phyloP scores from a whole-genome alignment of 306 rosid genomes.

The Urtica urens region DNA sequence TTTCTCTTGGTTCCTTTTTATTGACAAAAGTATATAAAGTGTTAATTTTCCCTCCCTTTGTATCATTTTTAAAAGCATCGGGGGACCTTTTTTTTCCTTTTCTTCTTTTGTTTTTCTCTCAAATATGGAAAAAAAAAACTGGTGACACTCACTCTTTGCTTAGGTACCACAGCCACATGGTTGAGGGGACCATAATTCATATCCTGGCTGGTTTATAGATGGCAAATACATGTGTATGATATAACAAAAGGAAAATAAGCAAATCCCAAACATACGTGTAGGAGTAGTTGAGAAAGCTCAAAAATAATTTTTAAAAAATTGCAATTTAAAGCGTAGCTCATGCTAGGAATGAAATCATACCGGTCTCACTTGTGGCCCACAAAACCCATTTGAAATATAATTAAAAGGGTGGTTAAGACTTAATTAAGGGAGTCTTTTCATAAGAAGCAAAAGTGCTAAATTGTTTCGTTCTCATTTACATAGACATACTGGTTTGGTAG shows the following conservation, averaged over 20 bases:
- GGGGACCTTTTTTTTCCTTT: not conserved
- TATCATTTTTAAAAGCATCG: not conserved
- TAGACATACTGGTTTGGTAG: not conserved
- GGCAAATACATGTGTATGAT: slow-evolving; percentile 6
- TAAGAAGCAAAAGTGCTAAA: not conserved
- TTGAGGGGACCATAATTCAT: slow-evolving; percentile 19
- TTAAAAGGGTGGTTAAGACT: not conserved
- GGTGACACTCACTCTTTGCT: not conserved
- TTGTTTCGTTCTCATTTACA: slow-evolving; percentile 7
- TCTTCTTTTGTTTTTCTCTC: slow-evolving; percentile 3
- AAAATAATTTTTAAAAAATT: no score
- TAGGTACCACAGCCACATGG: slow-evolving; percentile 16
- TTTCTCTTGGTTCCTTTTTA: not conserved
- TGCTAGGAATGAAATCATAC: slow-evolving; percentile 15
- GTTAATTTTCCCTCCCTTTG: slow-evolving; percentile 1
- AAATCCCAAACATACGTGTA: not conserved
- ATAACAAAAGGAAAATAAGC: not conserved
- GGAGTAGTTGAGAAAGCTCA: slow-evolving; percentile 15
- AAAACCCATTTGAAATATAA: not conserved
- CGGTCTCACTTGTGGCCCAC: slow-evolving; percentile 6
- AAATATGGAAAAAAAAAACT: not conserved
- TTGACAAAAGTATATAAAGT: not conserved
- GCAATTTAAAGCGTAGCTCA: not conserved
- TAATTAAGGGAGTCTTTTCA: no score
- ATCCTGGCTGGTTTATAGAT: slow-evolving; percentile 4